Percentiles rank a stretch among this genome's conserved stretches.
Conservation (phyloP, 805 yeast genomes). For the Candida palmyrensis region DNA sequence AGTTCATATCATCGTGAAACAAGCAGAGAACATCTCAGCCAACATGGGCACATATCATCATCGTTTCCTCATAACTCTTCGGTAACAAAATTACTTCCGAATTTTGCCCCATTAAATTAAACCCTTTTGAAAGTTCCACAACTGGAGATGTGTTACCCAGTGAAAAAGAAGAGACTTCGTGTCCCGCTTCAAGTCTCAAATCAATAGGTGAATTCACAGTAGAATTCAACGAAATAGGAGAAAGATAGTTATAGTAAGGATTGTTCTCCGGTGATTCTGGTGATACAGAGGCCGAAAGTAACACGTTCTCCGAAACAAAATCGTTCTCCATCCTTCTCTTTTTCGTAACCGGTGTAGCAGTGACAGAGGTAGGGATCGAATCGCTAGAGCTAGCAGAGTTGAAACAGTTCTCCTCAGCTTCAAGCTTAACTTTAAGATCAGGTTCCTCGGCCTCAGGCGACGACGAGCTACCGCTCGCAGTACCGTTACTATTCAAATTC, state of each 20-base stretch:
- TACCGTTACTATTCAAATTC: slow-evolving; percentile 13
- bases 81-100: slow-evolving; percentile 40
- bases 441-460: background rate
- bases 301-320: background rate
- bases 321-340: background rate
- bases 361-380: background rate
- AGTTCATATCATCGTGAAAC: no score
- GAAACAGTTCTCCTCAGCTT: background rate
- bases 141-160: slow-evolving; percentile 6
- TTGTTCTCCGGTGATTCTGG: slow-evolving; percentile 6
- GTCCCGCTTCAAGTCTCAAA: slow-evolving; percentile 24
- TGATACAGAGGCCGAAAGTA: background rate
- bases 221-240: slow-evolving; percentile 39
- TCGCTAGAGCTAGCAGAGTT: no score
- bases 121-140: slow-evolving; percentile 7
- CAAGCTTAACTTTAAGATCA: slow-evolving; percentile 1
- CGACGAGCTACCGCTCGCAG: background rate
- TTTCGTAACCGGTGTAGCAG: background rate
- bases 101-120: slow-evolving; percentile 40
- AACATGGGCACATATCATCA: slow-evolving; percentile 3
- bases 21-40: slow-evolving; percentile 13
- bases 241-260: slow-evolving; percentile 29
- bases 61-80: slow-evolving; percentile 7
- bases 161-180: slow-evolving; percentile 8
- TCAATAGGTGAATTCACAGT: slow-evolving; percentile 36